Percentiles rank a stretch among this genome's conserved stretches.
phyloP scores from a whole-genome alignment of 768 basidiomycete species.

The Panellus pusillus region DNA sequence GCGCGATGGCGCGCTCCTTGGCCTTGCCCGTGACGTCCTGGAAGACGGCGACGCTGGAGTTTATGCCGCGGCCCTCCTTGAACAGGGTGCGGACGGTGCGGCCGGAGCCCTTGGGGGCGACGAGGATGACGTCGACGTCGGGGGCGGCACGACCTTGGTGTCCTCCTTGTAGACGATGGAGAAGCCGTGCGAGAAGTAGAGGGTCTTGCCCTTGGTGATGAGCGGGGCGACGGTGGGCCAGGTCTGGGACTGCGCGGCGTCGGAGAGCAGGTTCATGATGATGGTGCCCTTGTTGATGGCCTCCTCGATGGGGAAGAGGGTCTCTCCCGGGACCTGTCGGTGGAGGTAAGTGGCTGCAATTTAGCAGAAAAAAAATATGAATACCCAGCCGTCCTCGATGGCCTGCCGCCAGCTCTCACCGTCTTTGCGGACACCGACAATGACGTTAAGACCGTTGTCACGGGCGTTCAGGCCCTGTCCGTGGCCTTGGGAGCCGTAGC shows the following conservation, averaged over 20 bases:
- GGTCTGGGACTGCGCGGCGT: slow-evolving; percentile 97
- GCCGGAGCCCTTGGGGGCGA: slow-evolving; percentile 98
- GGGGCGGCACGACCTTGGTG: slow-evolving; percentile 89
- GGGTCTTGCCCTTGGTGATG: slow-evolving; percentile 99
- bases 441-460: slow-evolving; percentile 98
- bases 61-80: slow-evolving; percentile 99
- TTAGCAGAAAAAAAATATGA: slow-evolving; percentile 9
- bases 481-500: slow-evolving; percentile 98
- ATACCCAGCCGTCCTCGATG: slow-evolving; percentile 92
- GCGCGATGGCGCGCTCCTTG: slow-evolving; percentile 92
- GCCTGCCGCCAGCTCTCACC: slow-evolving; percentile 98
- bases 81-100: slow-evolving; percentile 99
- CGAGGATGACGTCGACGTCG: slow-evolving; percentile 98
- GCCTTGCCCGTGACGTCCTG: slow-evolving; percentile 99
- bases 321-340: slow-evolving; percentile 86
- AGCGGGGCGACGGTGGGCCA: slow-evolving; percentile 89
- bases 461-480: slow-evolving; percentile 98
- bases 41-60: slow-evolving; percentile 91
- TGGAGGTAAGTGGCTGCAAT: slow-evolving; percentile 6
- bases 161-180: slow-evolving; percentile 98
- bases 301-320: slow-evolving; percentile 97
- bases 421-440: slow-evolving; percentile 95
- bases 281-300: slow-evolving; percentile 95
- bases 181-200: slow-evolving; percentile 99
- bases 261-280: slow-evolving; percentile 99